phyloP scores from a whole-genome alignment of 2,329 filamentous ascomycete species.

The Fusarium kyushuense region DNA sequence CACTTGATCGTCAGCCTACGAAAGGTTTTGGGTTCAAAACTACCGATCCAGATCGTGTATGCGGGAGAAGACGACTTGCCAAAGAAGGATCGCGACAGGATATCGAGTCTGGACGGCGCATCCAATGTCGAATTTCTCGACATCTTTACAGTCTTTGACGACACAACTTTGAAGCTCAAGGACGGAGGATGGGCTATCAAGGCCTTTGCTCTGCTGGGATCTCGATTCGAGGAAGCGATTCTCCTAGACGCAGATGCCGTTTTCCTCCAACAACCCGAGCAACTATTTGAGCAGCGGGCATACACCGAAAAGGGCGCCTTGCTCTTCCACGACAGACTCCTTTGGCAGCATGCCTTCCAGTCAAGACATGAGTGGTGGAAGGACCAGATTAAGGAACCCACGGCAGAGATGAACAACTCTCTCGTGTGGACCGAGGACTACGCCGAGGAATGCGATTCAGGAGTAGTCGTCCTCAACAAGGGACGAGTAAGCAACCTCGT shows the following conservation, averaged over 20 bases:
- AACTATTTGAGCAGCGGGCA: slow-evolving; percentile 47
- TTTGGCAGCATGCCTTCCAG: slow-evolving; percentile 52
- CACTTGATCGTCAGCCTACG: slow-evolving; percentile 51
- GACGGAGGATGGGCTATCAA: slow-evolving; percentile 56
- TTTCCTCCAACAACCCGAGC: slow-evolving; percentile 53
- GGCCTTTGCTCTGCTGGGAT: slow-evolving; percentile 54
- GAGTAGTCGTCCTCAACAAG: slow-evolving; percentile 57
- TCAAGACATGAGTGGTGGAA: slow-evolving; percentile 53
- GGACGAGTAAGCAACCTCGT: slow-evolving; percentile 50
- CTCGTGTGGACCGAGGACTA: slow-evolving; percentile 55
- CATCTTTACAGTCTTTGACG: slow-evolving; percentile 51
- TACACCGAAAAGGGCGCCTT: slow-evolving; percentile 52
- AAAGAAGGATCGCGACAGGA: slow-evolving; percentile 37
- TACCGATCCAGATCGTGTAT: slow-evolving; percentile 54
- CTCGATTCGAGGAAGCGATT: slow-evolving; percentile 53
- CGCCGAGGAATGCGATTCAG: slow-evolving; percentile 57
- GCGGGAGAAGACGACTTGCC: slow-evolving; percentile 52
- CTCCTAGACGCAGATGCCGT: slow-evolving; percentile 56
- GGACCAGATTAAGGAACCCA: slow-evolving; percentile 52
- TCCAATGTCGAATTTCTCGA: slow-evolving; percentile 49
- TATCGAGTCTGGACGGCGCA: slow-evolving; percentile 27
- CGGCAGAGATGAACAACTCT: slow-evolving; percentile 50
- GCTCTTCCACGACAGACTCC: slow-evolving; percentile 56
- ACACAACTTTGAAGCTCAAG: slow-evolving; percentile 46
- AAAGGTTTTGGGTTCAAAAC: slow-evolving; percentile 40